Evolutionary conservation across 169 alveolate species (phyloP).

Genomic region (Plasmodium blacklocki): DNA sequence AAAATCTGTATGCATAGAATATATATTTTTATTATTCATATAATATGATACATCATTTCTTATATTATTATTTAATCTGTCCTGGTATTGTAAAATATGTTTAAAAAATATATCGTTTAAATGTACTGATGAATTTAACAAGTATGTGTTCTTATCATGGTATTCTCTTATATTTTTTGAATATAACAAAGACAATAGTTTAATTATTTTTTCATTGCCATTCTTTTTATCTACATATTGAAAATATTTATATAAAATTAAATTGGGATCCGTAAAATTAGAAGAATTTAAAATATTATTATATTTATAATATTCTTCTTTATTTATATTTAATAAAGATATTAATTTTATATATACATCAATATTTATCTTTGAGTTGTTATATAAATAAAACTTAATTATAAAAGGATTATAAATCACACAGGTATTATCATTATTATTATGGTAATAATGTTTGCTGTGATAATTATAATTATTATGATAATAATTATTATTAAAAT

Average conservation of each 20-base stretch:
- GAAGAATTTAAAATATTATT: conserved; percentile 25
- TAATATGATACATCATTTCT: neutral
- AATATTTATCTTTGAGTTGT: conserved; percentile 45
- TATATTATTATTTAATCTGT: neutral
- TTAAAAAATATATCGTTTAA: conserved; percentile 35
- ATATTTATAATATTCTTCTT: neutral
- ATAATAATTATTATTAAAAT: neutral
- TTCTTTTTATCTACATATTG: conserved; percentile 32
- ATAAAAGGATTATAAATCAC: conserved; percentile 13
- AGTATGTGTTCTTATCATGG: conserved; percentile 19
- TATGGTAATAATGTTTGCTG: too few relatives aligned
- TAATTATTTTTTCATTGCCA: conserved; percentile 22
- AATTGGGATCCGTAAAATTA: conserved; percentile 13
- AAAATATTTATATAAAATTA: conserved; percentile 68
- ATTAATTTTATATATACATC: conserved; percentile 37
- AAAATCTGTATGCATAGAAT: conserved; percentile 53
- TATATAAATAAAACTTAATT: conserved; percentile 55
- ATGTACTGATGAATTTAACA: conserved; percentile 45
- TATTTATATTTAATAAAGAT: conserved; percentile 9
- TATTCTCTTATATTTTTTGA: conserved; percentile 49
- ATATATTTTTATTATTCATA: neutral
- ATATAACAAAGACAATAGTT: conserved; percentile 33
- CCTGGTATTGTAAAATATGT: neutral
- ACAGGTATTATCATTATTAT: too few relatives aligned
- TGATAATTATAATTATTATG: too few relatives aligned